Conservation (phyloP, 1,284 basidiomycete genomes). For the Malassezia globosa region DNA sequence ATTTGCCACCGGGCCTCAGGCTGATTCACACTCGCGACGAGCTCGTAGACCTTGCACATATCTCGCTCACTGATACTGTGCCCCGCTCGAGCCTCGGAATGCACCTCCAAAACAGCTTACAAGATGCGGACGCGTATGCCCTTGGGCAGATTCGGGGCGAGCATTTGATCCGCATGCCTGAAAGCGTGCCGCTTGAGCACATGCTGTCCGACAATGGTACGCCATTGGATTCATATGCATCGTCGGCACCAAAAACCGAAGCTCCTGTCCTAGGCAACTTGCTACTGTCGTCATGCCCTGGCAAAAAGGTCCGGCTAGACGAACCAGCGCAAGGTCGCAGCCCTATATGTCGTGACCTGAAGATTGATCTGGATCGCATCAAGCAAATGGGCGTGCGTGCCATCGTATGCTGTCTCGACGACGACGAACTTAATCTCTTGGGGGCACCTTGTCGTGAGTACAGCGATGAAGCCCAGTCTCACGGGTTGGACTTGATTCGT, state of each 20-base stretch:
- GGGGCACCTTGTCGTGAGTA: constrained; percentile 76
- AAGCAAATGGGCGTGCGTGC: constrained; percentile 65
- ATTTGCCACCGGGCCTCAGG: constrained; percentile 10
- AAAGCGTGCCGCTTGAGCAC: constrained; percentile 23
- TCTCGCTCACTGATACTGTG: neutral
- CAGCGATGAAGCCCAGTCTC: constrained; percentile 54
- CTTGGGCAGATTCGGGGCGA: constrained; percentile 22
- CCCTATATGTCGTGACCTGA: constrained; percentile 72
- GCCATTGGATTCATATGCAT: neutral
- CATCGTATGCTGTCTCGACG: constrained; percentile 76
- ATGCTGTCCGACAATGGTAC: neutral
- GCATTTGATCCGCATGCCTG: constrained; percentile 28
- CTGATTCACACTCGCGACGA: neutral
- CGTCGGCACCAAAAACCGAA: neutral
- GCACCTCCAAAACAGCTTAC: constrained; percentile 1
- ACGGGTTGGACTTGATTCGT: constrained; percentile 66
- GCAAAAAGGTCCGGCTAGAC: constrained; percentile 80
- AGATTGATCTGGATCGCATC: constrained; percentile 66
- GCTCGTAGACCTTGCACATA: neutral
- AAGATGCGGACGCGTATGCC: constrained; percentile 17
- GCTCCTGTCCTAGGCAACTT: constrained; percentile 63
- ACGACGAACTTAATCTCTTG: constrained; percentile 69
- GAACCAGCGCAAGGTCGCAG: constrained; percentile 70
- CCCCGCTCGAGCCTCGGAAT: constrained; percentile 9
- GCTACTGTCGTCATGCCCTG: constrained; percentile 80